phyloP scores from a whole-genome alignment of 2,329 filamentous ascomycete species.

The Ceratocystis colombiana region DNA sequence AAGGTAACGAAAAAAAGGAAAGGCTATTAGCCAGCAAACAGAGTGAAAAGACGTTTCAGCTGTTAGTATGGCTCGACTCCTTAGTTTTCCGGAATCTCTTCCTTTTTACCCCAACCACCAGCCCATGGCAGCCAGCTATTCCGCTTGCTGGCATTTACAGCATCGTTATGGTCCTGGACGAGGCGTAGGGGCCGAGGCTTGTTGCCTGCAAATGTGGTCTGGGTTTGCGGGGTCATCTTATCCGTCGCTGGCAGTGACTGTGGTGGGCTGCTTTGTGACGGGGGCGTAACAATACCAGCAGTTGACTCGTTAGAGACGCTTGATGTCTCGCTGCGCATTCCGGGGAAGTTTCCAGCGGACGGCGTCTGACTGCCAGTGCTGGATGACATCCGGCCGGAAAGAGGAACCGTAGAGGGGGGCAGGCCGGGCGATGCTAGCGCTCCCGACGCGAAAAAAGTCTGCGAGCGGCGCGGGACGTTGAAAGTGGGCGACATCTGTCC shows the following conservation, averaged over 20 bases:
- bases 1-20: not conserved
- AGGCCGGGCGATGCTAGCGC: constrained; percentile 31
- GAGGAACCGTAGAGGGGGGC: constrained; percentile 35
- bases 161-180: constrained; percentile 64
- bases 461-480: constrained; percentile 48
- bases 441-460: constrained; percentile 53
- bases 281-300: constrained; percentile 39
- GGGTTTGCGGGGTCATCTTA: constrained; percentile 49
- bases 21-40: not conserved
- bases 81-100: constrained; percentile 32
- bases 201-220: constrained; percentile 51
- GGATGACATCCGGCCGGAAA: constrained; percentile 43
- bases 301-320: constrained; percentile 57
- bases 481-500: constrained; percentile 52
- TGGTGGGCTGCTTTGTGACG: constrained; percentile 45
- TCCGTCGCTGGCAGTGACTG: constrained; percentile 28
- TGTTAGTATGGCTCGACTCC: not conserved
- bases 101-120: constrained; percentile 41
- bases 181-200: constrained; percentile 78
- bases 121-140: constrained; percentile 57
- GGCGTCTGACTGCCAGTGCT: constrained; percentile 36
- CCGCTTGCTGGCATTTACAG: constrained; percentile 45
- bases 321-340: constrained; percentile 55
- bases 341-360: constrained; percentile 56
- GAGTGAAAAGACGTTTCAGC: constrained; percentile 7